Percentiles rank a stretch among this genome's conserved stretches.
phyloP scores from a whole-genome alignment of 257 asterid genomes.

The Oldenlandia corymbosa region DNA sequence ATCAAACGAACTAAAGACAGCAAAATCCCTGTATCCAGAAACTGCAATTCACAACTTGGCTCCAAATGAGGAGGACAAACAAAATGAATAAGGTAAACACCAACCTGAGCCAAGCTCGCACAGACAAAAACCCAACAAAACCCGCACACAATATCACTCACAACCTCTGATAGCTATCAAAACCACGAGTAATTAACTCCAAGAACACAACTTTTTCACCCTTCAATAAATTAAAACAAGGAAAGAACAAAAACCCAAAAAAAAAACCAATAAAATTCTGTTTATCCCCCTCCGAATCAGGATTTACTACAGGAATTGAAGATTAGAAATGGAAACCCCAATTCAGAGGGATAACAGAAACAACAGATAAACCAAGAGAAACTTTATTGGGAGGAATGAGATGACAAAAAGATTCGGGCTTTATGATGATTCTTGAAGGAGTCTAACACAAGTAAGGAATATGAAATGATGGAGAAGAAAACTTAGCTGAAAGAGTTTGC shows the following conservation, averaged over 20 bases:
- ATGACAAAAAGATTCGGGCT: constrained; percentile 13
- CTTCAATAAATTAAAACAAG: constrained; percentile 14
- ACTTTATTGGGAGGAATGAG: constrained; percentile 32
- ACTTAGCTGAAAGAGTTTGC: constrained; percentile 39
- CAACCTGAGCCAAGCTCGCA: constrained; percentile 13
- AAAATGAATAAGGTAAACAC: not conserved
- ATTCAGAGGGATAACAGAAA: constrained; percentile 10
- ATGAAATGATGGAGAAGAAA: constrained; percentile 13
- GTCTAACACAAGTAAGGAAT: constrained; percentile 18
- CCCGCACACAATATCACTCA: constrained; percentile 4
- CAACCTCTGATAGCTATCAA: constrained; percentile 8
- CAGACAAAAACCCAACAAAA: constrained; percentile 10
- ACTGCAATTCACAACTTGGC: constrained; percentile 4
- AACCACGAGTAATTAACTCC: not conserved
- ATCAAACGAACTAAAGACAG: not conserved
- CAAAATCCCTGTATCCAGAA: constrained; percentile 13
- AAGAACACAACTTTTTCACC: constrained; percentile 17
- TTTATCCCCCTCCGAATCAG: constrained; percentile 17
- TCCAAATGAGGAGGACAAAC: constrained; percentile 9
- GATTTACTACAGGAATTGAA: constrained; percentile 10
- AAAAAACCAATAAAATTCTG: constrained; percentile 5
- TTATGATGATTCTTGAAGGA: constrained; percentile 12
- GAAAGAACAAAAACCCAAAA: constrained; percentile 7
- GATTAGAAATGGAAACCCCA: constrained; percentile 19
- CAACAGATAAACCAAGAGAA: constrained; percentile 22